phyloP scores from a whole-genome alignment of 768 basidiomycete species.

The Scleroderma citrinum region DNA sequence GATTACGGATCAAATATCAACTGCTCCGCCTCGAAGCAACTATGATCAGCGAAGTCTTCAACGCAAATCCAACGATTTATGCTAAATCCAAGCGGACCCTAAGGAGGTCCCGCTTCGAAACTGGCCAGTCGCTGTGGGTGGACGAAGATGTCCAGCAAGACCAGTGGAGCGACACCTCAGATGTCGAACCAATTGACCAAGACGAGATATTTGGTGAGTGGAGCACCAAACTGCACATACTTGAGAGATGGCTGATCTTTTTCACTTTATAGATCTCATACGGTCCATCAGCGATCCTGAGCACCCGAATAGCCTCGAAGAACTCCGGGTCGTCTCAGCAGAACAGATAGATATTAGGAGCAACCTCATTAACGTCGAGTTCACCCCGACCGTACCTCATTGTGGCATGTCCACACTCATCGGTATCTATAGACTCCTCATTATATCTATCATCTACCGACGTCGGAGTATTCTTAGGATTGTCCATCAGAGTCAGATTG shows the following conservation, averaged over 20 bases:
- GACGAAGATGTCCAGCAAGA: conserved; percentile 39
- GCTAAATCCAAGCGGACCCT: conserved; percentile 41
- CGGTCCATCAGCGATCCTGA: conserved; percentile 93
- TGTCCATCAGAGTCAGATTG: conserved; percentile 93
- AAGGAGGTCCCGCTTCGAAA: conserved; percentile 36
- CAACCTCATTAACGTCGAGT: conserved; percentile 81
- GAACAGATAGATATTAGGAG: conserved; percentile 64
- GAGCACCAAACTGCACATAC: background rate
- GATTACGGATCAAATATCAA: too few relatives aligned
- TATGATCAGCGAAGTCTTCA: conserved; percentile 64
- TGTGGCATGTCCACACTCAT: conserved; percentile 98
- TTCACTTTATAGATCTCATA: conserved; percentile 62
- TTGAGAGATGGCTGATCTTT: conserved; percentile 1
- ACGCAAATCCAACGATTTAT: conserved; percentile 88
- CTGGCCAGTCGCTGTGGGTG: conserved; percentile 57
- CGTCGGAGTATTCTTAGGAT: conserved; percentile 42
- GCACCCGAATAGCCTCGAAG: conserved; percentile 89
- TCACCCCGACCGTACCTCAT: conserved; percentile 96
- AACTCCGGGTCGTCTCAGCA: conserved; percentile 89
- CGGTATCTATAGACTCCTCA: conserved; percentile 38
- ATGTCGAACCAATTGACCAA: conserved; percentile 72
- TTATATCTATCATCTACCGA: conserved; percentile 1
- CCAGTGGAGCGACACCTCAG: conserved; percentile 26
- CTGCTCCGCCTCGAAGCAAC: conserved; percentile 4
- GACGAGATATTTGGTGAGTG: conserved; percentile 88